These are phyloP conservation scores for Cercospora sesami DNA, from an alignment of 2,329 filamentous ascomycete species.

Conservation along the genomic window DNA sequence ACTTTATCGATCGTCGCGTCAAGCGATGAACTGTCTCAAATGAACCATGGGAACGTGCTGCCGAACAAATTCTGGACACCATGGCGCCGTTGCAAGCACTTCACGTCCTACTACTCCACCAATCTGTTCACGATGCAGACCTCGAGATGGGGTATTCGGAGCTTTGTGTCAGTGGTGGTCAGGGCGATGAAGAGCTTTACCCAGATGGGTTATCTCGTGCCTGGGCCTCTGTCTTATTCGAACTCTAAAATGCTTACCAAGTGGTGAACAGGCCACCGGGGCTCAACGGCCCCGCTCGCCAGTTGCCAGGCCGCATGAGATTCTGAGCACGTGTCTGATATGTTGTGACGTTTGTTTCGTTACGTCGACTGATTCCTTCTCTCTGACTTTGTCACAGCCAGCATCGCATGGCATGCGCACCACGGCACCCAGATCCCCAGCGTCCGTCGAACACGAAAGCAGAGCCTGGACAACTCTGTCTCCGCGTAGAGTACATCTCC, in stretches of 20 bases:
- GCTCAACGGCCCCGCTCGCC: conserved; percentile 19
- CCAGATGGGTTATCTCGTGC: conserved; percentile 5
- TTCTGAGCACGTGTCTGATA: conserved; percentile 15
- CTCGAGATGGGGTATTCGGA: background rate
- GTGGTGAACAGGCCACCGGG: conserved; percentile 15
- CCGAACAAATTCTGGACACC: background rate
- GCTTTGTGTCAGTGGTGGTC: background rate
- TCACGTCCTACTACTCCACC: background rate
- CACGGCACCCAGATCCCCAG: background rate
- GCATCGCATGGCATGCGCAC: background rate
- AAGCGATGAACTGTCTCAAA: conserved; percentile 8
- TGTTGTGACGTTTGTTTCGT: background rate
- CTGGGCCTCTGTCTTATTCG: conserved; percentile 2
- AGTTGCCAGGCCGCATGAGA: conserved; percentile 21
- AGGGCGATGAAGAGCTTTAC: conserved; percentile 2
- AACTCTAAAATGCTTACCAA: conserved; percentile 20
- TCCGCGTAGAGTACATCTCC: background rate
- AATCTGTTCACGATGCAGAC: background rate
- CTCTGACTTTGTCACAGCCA: background rate
- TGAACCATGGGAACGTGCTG: background rate
- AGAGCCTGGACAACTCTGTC: background rate
- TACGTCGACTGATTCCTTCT: background rate
- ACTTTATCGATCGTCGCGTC: conserved; percentile 15
- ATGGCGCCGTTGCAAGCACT: background rate
- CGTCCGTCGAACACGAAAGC: background rate